Percentiles rank a stretch among this genome's conserved stretches.
These are phyloP conservation scores for Coemansia umbellata DNA, from an alignment of 192 early-diverging fungal genomes.

Conservation along the genomic window DNA sequence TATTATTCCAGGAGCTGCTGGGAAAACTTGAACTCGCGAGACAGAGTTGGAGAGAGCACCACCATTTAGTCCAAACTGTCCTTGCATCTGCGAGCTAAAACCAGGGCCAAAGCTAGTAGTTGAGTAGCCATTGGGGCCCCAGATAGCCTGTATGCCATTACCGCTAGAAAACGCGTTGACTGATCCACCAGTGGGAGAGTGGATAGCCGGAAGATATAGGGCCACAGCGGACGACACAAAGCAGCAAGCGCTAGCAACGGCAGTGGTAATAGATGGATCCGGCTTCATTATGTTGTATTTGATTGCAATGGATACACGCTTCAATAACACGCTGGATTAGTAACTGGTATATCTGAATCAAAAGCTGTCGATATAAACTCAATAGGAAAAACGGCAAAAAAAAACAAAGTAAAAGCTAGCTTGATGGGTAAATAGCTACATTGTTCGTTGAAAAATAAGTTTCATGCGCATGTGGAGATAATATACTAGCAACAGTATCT, in stretches of 20 bases:
- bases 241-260: neutral
- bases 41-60: conserved; percentile 41
- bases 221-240: neutral
- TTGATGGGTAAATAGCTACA: no score
- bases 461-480: no score
- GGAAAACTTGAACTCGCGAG: conserved; percentile 31
- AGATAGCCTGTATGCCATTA: conserved; percentile 29
- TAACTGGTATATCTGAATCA: no score
- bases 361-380: no score
- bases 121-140: conserved; percentile 38
- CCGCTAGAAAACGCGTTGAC: conserved; percentile 26
- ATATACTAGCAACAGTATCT: no score
- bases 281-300: neutral
- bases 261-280: no score
- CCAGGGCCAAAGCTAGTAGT: conserved; percentile 40
- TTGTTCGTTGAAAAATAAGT: no score
- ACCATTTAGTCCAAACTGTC: conserved; percentile 29
- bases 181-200: conserved; percentile 12
- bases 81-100: conserved; percentile 36
- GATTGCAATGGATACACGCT: neutral
- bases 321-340: no score
- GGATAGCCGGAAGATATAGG: conserved; percentile 10
- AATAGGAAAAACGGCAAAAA: no score
- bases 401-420: no score
- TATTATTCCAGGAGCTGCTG: conserved; percentile 1